phyloP scores from a whole-genome alignment of 164 flowering plant genomes.

The Piper longum region DNA sequence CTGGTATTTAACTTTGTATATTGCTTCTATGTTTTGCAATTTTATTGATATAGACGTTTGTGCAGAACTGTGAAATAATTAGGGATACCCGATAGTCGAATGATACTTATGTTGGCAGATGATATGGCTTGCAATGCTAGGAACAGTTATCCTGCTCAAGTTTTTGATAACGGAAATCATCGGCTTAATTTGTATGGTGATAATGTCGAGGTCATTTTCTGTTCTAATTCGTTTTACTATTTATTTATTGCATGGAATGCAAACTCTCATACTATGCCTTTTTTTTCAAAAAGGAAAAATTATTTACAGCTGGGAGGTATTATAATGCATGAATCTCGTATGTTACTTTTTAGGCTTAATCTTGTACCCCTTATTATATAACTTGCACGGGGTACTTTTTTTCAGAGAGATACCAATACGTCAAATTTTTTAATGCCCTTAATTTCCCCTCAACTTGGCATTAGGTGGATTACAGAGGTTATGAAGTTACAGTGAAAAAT shows the following conservation, averaged over 20 bases:
- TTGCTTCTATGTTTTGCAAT: neutral
- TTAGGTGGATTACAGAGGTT: slow-evolving; percentile 97
- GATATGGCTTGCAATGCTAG: slow-evolving; percentile 99
- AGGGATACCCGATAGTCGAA: slow-evolving; percentile 98
- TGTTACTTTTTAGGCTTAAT: too few species aligned
- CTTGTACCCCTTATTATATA: too few species aligned
- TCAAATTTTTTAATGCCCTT: neutral
- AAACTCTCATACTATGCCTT: neutral
- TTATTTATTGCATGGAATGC: neutral
- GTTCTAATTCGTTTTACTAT: neutral
- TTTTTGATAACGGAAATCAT: slow-evolving; percentile 96
- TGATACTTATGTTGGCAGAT: slow-evolving; percentile 96
- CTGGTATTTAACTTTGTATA: neutral
- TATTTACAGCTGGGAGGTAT: too few species aligned
- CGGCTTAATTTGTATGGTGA: slow-evolving; percentile 92
- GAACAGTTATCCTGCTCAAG: slow-evolving; percentile 93
- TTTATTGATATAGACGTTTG: neutral
- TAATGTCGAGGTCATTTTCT: slow-evolving; percentile 69
- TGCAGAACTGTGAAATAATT: slow-evolving; percentile 84
- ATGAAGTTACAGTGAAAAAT: slow-evolving; percentile 97
- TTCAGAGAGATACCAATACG: too few species aligned
- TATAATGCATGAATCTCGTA: too few species aligned
- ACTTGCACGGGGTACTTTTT: too few species aligned
- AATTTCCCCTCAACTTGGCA: neutral
- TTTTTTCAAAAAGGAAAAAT: too few species aligned